A percentile compares a stretch with the other conserved stretches of the same genome.
These are phyloP conservation scores for Xylaria sp. DNA, from an alignment of 2,329 filamentous ascomycete genomes.

Conservation along the genomic window DNA sequence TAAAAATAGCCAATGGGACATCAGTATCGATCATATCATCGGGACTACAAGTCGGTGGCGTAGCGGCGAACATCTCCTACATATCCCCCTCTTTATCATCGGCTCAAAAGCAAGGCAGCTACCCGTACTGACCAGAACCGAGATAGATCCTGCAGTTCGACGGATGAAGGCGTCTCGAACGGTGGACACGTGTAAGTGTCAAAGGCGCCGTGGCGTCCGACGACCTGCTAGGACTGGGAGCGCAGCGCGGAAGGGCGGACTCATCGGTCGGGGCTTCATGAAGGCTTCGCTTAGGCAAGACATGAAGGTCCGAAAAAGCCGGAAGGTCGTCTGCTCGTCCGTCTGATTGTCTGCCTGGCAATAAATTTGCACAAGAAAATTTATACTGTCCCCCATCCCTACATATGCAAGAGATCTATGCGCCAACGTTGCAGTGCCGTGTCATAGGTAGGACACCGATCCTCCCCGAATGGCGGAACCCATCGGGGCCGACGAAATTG, in stretches of 20 bases:
- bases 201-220: not conserved
- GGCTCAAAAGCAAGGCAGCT: not conserved
- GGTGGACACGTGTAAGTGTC: not conserved
- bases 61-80: not conserved
- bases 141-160: not conserved
- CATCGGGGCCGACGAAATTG: not conserved
- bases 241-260: not conserved
- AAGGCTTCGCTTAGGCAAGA: slow-evolving; percentile 12
- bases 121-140: not conserved
- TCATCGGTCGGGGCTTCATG: not conserved
- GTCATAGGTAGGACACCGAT: not conserved
- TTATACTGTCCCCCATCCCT: too few species aligned
- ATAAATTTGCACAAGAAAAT: not conserved
- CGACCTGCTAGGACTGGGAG: not conserved
- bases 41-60: not conserved
- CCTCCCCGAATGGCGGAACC: not conserved
- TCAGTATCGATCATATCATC: slow-evolving; percentile 11
- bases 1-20: not conserved
- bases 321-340: not conserved
- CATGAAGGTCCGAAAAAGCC: not conserved
- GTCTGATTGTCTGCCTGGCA: not conserved
- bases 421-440: not conserved
- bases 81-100: not conserved
- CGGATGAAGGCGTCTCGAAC: not conserved
- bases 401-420: slow-evolving; percentile 2